Evolutionary conservation across 192 early-diverging fungal genomes (phyloP).

Genomic region (Phycomyces nitens): DNA sequence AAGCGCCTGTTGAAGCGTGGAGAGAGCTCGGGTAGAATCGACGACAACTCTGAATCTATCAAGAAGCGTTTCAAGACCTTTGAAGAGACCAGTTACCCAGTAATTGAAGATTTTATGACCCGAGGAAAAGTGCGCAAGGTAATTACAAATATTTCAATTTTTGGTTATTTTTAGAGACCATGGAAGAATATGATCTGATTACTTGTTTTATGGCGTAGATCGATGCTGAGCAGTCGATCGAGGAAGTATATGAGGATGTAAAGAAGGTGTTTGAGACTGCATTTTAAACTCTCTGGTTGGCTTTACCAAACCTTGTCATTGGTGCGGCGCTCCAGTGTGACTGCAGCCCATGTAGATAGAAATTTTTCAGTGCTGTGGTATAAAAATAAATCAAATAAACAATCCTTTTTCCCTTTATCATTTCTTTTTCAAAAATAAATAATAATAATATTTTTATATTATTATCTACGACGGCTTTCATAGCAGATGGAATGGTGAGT

Average conservation of each 20-base stretch:
- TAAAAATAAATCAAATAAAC: too few relatives aligned
- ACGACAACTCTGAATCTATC: slow-evolving; percentile 95
- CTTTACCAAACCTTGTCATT: too few relatives aligned
- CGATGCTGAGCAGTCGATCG: slow-evolving; percentile 53
- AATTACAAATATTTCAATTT: slow-evolving; percentile 1
- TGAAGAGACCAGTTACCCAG: slow-evolving; percentile 79
- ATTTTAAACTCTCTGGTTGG: not conserved
- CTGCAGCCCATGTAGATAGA: too few relatives aligned
- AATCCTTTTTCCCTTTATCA: too few relatives aligned
- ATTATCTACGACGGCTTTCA: too few relatives aligned
- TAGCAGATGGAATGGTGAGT: too few relatives aligned
- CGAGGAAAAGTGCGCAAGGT: slow-evolving; percentile 76
- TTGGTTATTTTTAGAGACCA: too few relatives aligned
- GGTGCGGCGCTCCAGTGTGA: too few relatives aligned
- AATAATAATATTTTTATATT: too few relatives aligned
- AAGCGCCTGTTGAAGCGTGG: slow-evolving; percentile 88
- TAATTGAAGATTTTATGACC: slow-evolving; percentile 76
- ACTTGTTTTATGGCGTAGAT: slow-evolving; percentile 7
- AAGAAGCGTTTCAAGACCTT: slow-evolving; percentile 92
- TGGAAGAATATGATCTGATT: too few relatives aligned
- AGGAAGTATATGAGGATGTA: slow-evolving; percentile 65
- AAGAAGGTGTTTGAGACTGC: slow-evolving; percentile 53
- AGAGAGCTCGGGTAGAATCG: slow-evolving; percentile 84
- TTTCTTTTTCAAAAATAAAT: too few relatives aligned
- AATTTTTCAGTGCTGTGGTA: too few relatives aligned